phyloP scores from a whole-genome alignment of 139 green algal genomes.

The Tetradesmus obliquus region DNA sequence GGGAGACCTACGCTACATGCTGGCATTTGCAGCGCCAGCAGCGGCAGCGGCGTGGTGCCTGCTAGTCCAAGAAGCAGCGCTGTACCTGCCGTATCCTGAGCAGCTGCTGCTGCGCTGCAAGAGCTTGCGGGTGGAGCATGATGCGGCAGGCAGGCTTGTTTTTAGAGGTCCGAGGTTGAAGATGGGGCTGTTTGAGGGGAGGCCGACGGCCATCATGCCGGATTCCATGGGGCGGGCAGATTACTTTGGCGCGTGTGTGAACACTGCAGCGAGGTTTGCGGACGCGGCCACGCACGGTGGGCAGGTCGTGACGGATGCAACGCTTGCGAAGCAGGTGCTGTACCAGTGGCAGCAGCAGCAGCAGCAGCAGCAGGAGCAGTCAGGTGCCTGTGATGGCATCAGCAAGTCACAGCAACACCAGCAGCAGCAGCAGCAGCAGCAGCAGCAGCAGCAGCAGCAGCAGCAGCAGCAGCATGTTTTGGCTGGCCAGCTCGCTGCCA shows the following conservation, averaged over 20 bases:
- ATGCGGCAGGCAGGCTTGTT: neutral
- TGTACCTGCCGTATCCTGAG: conserved; percentile 52
- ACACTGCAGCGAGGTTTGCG: conserved; percentile 54
- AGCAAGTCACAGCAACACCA: too few species aligned
- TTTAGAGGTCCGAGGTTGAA: conserved; percentile 44
- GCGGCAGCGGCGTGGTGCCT: conserved; percentile 59
- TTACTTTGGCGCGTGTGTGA: conserved; percentile 62
- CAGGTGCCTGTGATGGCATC: neutral
- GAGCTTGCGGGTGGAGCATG: neutral
- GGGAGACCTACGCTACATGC: conserved; percentile 65
- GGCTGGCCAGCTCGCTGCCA: too few species aligned
- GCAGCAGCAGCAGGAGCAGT: neutral
- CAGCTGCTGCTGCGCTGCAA: neutral
- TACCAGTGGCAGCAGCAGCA: neutral
- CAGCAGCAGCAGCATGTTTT: too few species aligned
- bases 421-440: too few species aligned
- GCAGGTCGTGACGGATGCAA: neutral
- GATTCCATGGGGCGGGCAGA: conserved; percentile 56
- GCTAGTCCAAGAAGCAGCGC: conserved; percentile 43
- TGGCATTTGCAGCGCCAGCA: conserved; percentile 44
- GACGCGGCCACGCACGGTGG: conserved; percentile 41
- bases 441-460: too few species aligned
- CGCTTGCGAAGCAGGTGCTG: neutral
- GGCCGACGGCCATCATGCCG: conserved; percentile 50
- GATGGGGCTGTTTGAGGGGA: conserved; percentile 61